Evolutionary conservation across 345 rosid species (phyloP), one percentile per base, ranked within the genome.

Genomic region (Rhodomyrtus tomentosa): DNA sequence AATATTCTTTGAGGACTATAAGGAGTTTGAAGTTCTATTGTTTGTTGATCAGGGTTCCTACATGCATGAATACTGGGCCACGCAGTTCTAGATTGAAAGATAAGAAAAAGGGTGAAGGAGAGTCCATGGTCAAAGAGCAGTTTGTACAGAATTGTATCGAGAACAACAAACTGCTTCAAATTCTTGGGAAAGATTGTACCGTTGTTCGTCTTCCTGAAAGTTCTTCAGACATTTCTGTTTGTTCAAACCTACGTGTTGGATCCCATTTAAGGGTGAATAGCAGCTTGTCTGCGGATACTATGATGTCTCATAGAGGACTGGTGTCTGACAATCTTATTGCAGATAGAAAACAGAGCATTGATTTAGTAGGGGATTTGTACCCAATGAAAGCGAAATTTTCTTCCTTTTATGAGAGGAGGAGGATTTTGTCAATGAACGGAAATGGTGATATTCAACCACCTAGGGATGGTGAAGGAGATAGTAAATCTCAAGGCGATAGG

Each of bases 11-110:
- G 79, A 68, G 45, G 25, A 68, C 79, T 54, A 55, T 55, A 55
- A 55, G 40, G 79, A 68, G 25, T 68, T 68, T 68, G 79, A 36
- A 36, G 79, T 68, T 68, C 45, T 84, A 83, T 87, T 48, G 54
- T 59, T 83, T 83, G 38, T 73, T 87, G 55, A 52, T 88, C 94
- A 96, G 99, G 89, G 82, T 89, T 74, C 96, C 99, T 82, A 48
- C 80, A 83, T 88, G 88, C 87, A 87, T 88, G 85, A 82, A 82
- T 83, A 42, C 91, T 68, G 96, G 93, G 85, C 99, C 99, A 45
- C 93, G 98, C 86, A 97, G 99, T 90, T 95, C 99, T 68, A 92
- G 99, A 88, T 89, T 95, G 89, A 95, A 96, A 88, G 95, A 95
- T 83, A 97, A 94, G 95, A 92, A 89, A 85, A 95, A 91, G 89